A percentile compares a stretch with the other conserved stretches of the same genome.
Conservation (phyloP, 169 alveolate species). For the Plasmodium knowlesi region DNA sequence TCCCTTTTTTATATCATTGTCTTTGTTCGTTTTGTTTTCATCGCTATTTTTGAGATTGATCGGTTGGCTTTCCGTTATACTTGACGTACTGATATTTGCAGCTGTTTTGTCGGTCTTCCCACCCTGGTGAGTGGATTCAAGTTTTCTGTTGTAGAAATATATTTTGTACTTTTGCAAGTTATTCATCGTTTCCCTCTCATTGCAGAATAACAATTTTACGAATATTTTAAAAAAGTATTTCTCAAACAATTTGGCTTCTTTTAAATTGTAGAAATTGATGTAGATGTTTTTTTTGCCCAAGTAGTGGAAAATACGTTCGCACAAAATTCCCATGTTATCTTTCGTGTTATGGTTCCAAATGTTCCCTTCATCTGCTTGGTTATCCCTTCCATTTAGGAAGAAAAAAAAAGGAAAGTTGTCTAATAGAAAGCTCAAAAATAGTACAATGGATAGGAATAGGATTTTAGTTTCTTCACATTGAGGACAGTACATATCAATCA, state of each 20-base stretch:
- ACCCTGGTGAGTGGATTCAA: not conserved
- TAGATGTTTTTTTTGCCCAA: slow-evolving; percentile 62
- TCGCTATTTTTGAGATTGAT: not conserved
- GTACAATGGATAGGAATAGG: slow-evolving; percentile 37
- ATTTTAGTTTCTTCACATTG: slow-evolving; percentile 53
- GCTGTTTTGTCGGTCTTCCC: not conserved
- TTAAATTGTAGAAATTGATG: slow-evolving; percentile 7
- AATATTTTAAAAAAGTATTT: slow-evolving; percentile 59
- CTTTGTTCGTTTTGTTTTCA: not conserved
- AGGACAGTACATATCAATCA: slow-evolving; percentile 40
- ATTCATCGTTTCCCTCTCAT: slow-evolving; percentile 39
- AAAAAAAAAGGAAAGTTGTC: slow-evolving; percentile 65
- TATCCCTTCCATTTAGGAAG: not conserved
- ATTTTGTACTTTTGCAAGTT: slow-evolving; percentile 63
- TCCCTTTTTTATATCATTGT: not conserved
- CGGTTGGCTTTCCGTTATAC: not conserved
- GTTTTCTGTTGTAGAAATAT: slow-evolving; percentile 1
- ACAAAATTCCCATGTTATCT: slow-evolving; percentile 20
- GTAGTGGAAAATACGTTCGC: slow-evolving; percentile 44
- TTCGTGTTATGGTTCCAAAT: not conserved
- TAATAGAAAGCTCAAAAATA: slow-evolving; percentile 33
- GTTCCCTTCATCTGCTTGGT: too few species aligned
- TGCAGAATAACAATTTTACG: slow-evolving; percentile 33
- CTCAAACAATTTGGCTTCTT: slow-evolving; percentile 10
- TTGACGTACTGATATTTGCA: not conserved